Evolutionary conservation across 2,329 filamentous ascomycete species (phyloP), one percentile per base, ranked within the genome.

Genomic region (Calonectria leucothoes): DNA sequence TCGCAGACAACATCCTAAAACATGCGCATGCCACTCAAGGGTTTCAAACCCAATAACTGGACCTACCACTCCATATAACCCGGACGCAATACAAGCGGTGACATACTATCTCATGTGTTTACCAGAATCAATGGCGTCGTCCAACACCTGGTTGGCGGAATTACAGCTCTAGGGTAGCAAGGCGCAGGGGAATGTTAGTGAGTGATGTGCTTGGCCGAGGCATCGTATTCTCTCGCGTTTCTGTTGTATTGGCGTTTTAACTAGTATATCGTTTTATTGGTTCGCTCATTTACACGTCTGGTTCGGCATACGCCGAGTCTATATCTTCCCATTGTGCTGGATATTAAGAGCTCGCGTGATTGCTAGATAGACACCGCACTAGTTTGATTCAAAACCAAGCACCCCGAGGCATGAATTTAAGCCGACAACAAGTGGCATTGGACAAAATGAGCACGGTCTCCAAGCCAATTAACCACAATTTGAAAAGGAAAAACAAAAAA

Each of bases 1-100:
- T 20, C 20, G 20, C n/a, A 20, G 11, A 6, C 11, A 7, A 2
- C 39, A 45, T 23, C n/a, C 10, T 12, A 11, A n/a, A 45, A 3
- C n/a, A 23, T n/a, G 3, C 7, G 4, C 20, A n/a, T 45, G 39
- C 3, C 11, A 42, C 8, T 17, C 6, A 20, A 14, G 6, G 17
- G 2, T 6, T 20, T 7, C 37, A 42, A 15, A 6, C 1, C 11
- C 37, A n/a, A n/a, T n/a, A 45, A n/a, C 8, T n/a, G 4, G n/a
- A 2, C 0, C 20, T 2, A 6, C n/a, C 8, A 1, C n/a, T 45
- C 6, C 1, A 1, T 45, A 20, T n/a, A 8, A 11, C n/a, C n/a
- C 10, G 6, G 7, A 20, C 23, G 20, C 7, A 20, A 45, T 45
- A 10, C n/a, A 45, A 5, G 11, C 6, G 11, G 23, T 11, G 23